phyloP scores from a whole-genome alignment of 805 yeast genomes.

The Metschnikowia similis region DNA sequence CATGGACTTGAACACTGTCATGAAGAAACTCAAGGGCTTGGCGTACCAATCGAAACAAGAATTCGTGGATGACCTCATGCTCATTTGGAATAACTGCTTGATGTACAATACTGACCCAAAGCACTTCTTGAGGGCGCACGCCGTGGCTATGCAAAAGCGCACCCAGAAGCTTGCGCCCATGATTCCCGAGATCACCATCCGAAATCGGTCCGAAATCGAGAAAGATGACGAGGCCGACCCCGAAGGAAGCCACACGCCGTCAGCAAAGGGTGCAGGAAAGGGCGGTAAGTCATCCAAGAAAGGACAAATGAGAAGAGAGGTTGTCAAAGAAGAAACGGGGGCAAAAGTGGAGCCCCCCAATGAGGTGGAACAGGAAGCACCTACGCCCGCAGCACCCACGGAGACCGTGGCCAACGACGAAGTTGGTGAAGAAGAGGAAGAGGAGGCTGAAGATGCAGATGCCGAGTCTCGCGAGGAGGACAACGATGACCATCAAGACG shows the following conservation, averaged over 20 bases:
- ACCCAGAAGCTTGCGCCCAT: slow-evolving; percentile 70
- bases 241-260: slow-evolving; percentile 21
- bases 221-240: slow-evolving; percentile 47
- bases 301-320: slow-evolving; percentile 39
- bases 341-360: slow-evolving; percentile 1
- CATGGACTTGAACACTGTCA: slow-evolving; percentile 93
- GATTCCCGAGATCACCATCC: slow-evolving; percentile 82
- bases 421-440: slow-evolving; percentile 43
- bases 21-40: slow-evolving; percentile 79
- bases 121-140: slow-evolving; percentile 87
- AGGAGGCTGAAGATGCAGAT: slow-evolving; percentile 32
- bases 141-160: slow-evolving; percentile 92
- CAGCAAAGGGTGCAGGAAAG: slow-evolving; percentile 14
- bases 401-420: slow-evolving; percentile 13
- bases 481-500: slow-evolving; percentile 63
- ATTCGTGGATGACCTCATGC: slow-evolving; percentile 91
- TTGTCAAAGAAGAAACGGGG: slow-evolving; percentile 26
- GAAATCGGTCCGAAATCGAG: slow-evolving; percentile 70
- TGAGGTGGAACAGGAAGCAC: not conserved
- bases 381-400: slow-evolving; percentile 14
- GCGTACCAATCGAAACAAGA: slow-evolving; percentile 82
- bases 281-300: slow-evolving; percentile 37
- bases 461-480: slow-evolving; percentile 28
- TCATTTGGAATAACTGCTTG: slow-evolving; percentile 93
- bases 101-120: slow-evolving; percentile 92